Evolutionary conservation across 2,329 filamentous ascomycete species (phyloP), one percentile per base, ranked within the genome.

Genomic region (Paraconiothyrium sp.): DNA sequence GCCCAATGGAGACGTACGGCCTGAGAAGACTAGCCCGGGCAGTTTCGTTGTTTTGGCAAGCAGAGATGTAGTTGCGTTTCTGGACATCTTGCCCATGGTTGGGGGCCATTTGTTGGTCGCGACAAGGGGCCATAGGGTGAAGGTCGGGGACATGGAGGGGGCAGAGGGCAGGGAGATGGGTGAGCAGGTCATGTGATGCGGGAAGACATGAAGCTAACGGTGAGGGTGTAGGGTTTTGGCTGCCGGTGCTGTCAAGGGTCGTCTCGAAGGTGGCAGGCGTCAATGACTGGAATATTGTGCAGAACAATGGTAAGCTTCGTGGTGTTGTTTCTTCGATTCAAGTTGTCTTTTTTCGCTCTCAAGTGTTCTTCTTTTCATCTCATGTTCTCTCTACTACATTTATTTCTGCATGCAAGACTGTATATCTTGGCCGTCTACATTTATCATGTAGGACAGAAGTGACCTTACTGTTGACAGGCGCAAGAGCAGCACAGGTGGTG

Each of bases 251-350:
- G 2, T 92, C 91, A 20, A 83, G 87, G 22, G 91, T 92, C 0
- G 84, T 97, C 41, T 85, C 88, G 35, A 84, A 83, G 55, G 88
- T 89, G 0, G 92, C 90, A 2, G 90, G 89, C 10, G 87, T 92
- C 1, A 84, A 84, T 54, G 94, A 97, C 80, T 98, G 94, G 91
- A 99, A 99, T 78, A 89, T 98, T 34, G 92, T 98, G 58, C 94
- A 98, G 82, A 98, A 98, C 77, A 98, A 97, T 71, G 93, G 86
- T 87, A 69, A 48, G 39, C n/a, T 41, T n/a, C 27, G 27, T 2
- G 27, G 20, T 20, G 20, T 20, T 20, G 20, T 20, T 20, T 20
- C 20, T 20, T 20, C 20, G 20, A 20, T 20, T 20, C 20, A 20
- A 20, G 20, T 20, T 1, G 20, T 20, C 20, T 39, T 11, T 39